These are phyloP conservation scores for Suhomyces sp. DNA, from an alignment of 805 yeast genomes.

Conservation along the genomic window DNA sequence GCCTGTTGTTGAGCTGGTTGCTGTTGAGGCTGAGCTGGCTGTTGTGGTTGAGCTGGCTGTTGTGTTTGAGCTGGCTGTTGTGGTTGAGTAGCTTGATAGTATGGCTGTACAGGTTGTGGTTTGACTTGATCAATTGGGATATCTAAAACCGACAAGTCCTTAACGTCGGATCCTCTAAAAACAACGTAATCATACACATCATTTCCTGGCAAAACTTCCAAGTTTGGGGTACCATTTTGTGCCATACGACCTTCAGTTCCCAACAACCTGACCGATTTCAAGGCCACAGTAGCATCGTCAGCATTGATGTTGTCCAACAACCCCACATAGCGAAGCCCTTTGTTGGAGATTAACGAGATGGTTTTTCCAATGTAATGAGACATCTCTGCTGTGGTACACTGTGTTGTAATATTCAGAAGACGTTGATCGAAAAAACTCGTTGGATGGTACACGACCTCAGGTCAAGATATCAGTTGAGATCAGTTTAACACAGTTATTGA, in stretches of 20 bases:
- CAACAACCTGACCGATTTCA: constrained; percentile 71
- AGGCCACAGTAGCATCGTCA: constrained; percentile 83
- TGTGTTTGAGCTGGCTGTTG: constrained; percentile 5
- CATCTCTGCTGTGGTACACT: constrained; percentile 44
- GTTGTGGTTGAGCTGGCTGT: constrained; percentile 4
- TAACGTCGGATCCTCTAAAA: constrained; percentile 89
- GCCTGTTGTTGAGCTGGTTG: constrained; percentile 2
- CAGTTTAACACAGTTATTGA: no score
- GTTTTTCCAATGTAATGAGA: constrained; percentile 91
- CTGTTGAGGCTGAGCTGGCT: constrained; percentile 4
- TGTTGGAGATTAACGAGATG: constrained; percentile 73
- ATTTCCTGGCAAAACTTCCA: constrained; percentile 70
- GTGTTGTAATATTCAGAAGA: background rate
- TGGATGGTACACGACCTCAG: background rate
- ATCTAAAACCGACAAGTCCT: constrained; percentile 82
- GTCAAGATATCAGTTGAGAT: no score
- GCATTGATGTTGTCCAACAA: constrained; percentile 84
- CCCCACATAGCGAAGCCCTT: constrained; percentile 87
- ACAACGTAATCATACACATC: constrained; percentile 72
- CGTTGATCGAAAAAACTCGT: background rate
- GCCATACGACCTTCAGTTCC: constrained; percentile 90
- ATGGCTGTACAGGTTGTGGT: constrained; percentile 41
- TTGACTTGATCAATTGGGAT: constrained; percentile 60
- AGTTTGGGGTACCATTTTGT: constrained; percentile 52
- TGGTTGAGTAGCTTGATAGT: constrained; percentile 9